Evolutionary conservation across 129 eudicot species (phyloP).

Genomic region (Artemisia annua): DNA sequence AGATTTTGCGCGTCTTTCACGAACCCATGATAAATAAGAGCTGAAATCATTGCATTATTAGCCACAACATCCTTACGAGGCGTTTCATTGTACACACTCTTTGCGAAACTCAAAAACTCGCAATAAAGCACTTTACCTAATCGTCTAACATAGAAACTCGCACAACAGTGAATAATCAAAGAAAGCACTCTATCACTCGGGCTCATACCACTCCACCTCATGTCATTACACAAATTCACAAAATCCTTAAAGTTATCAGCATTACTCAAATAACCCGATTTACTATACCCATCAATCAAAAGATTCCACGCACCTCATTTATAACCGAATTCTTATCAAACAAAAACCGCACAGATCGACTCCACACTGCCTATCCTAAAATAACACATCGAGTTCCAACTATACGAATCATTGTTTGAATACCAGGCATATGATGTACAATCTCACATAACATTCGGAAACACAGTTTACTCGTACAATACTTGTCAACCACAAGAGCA

Average conservation of each 20-base stretch:
- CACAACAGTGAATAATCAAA: constrained; percentile 14
- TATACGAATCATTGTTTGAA: too few species aligned
- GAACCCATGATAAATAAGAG: constrained; percentile 4
- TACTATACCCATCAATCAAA: constrained; percentile 48
- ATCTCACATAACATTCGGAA: too few species aligned
- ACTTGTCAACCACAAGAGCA: too few species aligned
- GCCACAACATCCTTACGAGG: too few species aligned
- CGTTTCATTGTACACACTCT: too few species aligned
- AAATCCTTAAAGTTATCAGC: constrained; percentile 37
- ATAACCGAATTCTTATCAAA: constrained; percentile 1
- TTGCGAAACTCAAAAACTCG: neutral
- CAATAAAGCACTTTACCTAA: constrained; percentile 42
- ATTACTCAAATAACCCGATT: constrained; percentile 31
- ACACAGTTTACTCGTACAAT: too few species aligned
- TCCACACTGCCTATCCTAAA: neutral
- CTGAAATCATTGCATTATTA: too few species aligned
- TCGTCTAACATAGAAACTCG: constrained; percentile 4
- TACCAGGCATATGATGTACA: too few species aligned
- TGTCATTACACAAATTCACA: constrained; percentile 28
- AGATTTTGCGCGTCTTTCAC: constrained; percentile 37
- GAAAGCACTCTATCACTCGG: constrained; percentile 33
- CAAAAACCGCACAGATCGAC: too few species aligned
- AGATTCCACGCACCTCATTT: constrained; percentile 41
- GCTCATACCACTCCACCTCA: constrained; percentile 27
- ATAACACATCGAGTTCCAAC: too few species aligned